phyloP scores from a whole-genome alignment of 2,329 filamentous ascomycete species.

The Coniochaeta sp. region DNA sequence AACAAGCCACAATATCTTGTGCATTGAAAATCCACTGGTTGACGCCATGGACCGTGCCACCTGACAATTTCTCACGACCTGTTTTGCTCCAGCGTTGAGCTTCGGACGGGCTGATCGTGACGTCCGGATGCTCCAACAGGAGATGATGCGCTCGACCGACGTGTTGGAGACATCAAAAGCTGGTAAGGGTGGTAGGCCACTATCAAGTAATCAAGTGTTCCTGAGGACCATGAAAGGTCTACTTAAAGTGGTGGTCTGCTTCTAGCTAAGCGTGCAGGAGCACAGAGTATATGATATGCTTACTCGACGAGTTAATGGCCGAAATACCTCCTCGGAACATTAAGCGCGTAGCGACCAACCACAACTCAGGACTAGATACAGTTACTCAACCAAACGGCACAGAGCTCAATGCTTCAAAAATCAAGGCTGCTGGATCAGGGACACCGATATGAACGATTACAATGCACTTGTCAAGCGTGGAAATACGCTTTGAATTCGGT shows the following conservation, averaged over 20 bases:
- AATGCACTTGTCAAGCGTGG: background rate
- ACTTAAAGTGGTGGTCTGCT: background rate
- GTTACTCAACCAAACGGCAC: background rate
- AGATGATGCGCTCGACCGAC: constrained; percentile 1
- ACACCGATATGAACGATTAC: background rate
- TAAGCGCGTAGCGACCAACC: background rate
- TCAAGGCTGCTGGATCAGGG: background rate
- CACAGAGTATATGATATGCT: background rate
- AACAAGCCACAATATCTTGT: constrained; percentile 1
- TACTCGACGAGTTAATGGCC: background rate
- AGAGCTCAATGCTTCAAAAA: background rate
- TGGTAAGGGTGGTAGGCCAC: constrained; percentile 1
- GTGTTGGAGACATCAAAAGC: background rate
- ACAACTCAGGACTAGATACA: background rate
- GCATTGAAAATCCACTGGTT: background rate
- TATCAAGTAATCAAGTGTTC: background rate
- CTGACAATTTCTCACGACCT: background rate
- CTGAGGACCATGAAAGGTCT: background rate
- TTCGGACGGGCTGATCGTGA: background rate
- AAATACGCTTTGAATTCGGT: background rate
- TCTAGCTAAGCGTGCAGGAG: background rate
- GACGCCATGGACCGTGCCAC: background rate
- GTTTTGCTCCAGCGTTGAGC: background rate
- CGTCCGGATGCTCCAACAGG: background rate
- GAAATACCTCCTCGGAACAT: background rate